Base-by-base conservation (phyloP, 2,329 filamentous ascomycete genomes). In the Clarireedia homoeocarpa region DNA sequence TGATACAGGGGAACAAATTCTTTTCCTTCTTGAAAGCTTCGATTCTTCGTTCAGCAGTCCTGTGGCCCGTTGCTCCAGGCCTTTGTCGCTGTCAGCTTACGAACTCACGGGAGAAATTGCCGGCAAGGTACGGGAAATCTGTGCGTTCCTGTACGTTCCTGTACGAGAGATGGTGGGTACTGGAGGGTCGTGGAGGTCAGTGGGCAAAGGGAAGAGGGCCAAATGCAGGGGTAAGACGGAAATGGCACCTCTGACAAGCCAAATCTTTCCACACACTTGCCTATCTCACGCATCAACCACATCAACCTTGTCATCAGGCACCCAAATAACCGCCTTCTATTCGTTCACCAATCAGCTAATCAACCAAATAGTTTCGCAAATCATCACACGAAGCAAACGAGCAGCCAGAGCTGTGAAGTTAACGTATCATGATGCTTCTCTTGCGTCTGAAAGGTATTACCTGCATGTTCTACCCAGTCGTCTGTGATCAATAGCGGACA, bases 141-240 rank as follows among this genome's bases (percentile, higher is more conserved):
- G 51, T 48, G 23, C 44, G 42, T 42, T n/a, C 39, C 39, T 42
- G 39, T 42, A 42, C 39, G 39, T 42, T n/a, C 39, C 39, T 42
- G 39, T 42, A 42, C 39, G 39, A 42, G 39, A 5, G 20, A 20
- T 20, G 20, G 20, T 20, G 20, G 20, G 20, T 20, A 20, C 20
- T 17, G 10, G 39, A n/a, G 39, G 39, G 15, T n/a, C n/a, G 15
- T 42, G 15, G 39, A 20, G 15, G 7, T 5, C 15, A 20, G 15
- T n/a, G 15, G 39, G 39, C 9, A n/a, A 42, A 42, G 39, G 17
- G 39, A 42, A 42, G 39, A 42, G 17, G 39, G 39, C 15, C 17
- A 42, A 49, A 54, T 49, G 51, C 51, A 54, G 44, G 51, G 51
- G 51, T 34, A 54, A 20, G 45, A 40, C 44, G 48, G 45, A 26